These are phyloP conservation scores for Ustilago trichophora DNA, from an alignment of 1,284 basidiomycete genomes.

Conservation along the genomic window DNA sequence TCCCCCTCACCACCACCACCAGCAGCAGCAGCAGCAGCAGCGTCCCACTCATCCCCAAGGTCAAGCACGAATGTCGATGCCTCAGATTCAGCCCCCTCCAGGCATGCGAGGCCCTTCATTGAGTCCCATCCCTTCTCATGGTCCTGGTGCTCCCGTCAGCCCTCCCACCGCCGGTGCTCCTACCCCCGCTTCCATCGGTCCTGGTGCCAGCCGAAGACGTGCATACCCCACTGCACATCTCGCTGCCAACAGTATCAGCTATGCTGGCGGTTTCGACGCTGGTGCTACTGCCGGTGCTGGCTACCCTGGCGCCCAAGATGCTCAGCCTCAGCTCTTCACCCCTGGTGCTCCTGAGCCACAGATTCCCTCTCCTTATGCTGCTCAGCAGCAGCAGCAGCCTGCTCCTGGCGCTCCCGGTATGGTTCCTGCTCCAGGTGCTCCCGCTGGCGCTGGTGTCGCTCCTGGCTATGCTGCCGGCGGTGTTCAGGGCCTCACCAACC, in stretches of 20 bases:
- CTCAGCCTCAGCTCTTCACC: conserved; percentile 48
- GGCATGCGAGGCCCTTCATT: conserved; percentile 48
- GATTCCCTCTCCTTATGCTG: conserved; percentile 28
- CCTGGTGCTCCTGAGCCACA: conserved; percentile 48
- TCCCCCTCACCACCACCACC: conserved; percentile 18
- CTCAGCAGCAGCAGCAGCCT: conserved; percentile 33
- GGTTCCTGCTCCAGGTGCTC: conserved; percentile 11
- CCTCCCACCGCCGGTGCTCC: conserved; percentile 39
- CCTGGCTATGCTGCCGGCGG: conserved; percentile 36
- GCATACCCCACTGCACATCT: conserved; percentile 68
- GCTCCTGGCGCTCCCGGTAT: conserved; percentile 37
- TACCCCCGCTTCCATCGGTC: conserved; percentile 67
- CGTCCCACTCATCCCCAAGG: conserved; percentile 62
- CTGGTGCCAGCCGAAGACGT: conserved; percentile 68
- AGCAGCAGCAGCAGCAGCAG: conserved; percentile 42
- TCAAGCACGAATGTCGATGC: conserved; percentile 64
- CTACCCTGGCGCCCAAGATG: conserved; percentile 33
- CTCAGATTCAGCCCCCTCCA: conserved; percentile 56
- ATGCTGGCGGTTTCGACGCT: conserved; percentile 67
- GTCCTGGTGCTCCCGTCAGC: conserved; percentile 44
- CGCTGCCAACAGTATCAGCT: conserved; percentile 65
- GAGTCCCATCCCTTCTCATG: conserved; percentile 33
- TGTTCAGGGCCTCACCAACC: conserved; percentile 78
- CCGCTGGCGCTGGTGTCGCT: conserved; percentile 15
- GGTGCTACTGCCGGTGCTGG: conserved; percentile 66